A percentile compares a stretch with the other conserved stretches of the same genome.
Evolutionary conservation across 1,284 basidiomycete species (phyloP).

Genomic region (Ceratobasidium sp.): DNA sequence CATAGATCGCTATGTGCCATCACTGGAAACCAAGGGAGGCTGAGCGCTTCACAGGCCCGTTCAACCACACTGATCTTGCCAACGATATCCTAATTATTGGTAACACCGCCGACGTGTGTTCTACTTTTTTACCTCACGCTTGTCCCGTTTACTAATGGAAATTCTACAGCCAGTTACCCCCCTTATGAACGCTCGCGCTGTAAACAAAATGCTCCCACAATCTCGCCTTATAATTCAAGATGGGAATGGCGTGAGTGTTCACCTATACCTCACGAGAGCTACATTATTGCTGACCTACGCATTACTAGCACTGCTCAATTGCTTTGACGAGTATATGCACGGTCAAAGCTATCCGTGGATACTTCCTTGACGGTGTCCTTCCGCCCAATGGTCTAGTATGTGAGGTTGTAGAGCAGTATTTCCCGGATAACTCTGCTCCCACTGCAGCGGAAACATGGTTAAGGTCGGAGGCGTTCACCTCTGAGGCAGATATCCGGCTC

Average conservation of each 20-base stretch:
- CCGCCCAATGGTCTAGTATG: conserved; percentile 49
- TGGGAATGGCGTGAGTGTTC: conserved; percentile 47
- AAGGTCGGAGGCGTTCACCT: conserved; percentile 6
- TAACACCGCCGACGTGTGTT: conserved; percentile 46
- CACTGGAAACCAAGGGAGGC: conserved; percentile 47
- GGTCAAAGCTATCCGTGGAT: conserved; percentile 45
- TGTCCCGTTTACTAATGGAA: neutral
- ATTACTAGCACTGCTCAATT: conserved; percentile 48
- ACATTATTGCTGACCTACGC: neutral
- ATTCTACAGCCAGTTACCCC: conserved; percentile 48
- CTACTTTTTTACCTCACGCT: neutral
- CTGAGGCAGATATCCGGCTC: conserved; percentile 45
- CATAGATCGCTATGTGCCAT: conserved; percentile 46
- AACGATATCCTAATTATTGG: conserved; percentile 49
- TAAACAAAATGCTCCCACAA: conserved; percentile 48
- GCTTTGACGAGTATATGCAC: conserved; percentile 50
- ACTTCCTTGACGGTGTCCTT: conserved; percentile 48
- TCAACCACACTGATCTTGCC: conserved; percentile 47
- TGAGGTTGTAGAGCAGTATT: conserved; percentile 47
- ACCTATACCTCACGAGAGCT: neutral
- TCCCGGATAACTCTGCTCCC: conserved; percentile 43
- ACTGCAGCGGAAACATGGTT: conserved; percentile 32
- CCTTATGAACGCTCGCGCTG: conserved; percentile 47
- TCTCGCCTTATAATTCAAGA: conserved; percentile 49
- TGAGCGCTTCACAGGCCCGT: conserved; percentile 49